phyloP scores from a whole-genome alignment of 1,284 basidiomycete species.

The Afroboletus lepidellus region DNA sequence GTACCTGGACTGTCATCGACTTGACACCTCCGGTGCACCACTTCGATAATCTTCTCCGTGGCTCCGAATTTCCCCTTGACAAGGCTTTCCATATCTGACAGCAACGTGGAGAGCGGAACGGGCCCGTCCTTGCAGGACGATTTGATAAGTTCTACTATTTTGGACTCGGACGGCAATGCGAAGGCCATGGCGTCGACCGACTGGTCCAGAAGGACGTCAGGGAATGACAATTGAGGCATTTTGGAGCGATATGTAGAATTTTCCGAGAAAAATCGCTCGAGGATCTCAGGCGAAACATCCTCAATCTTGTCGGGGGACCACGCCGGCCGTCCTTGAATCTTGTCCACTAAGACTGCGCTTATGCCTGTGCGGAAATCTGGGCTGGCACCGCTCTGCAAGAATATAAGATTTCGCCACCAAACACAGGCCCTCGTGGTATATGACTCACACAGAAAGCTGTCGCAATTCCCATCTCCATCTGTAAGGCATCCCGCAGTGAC shows the following conservation, averaged over 20 bases:
- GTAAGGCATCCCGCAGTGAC: constrained; percentile 64
- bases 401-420: constrained; percentile 15
- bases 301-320: constrained; percentile 67
- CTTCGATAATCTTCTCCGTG: constrained; percentile 71
- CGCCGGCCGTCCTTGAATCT: constrained; percentile 46
- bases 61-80: constrained; percentile 66
- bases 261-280: constrained; percentile 58
- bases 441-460: constrained; percentile 75
- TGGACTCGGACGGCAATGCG: constrained; percentile 66
- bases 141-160: constrained; percentile 60
- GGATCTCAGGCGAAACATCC: constrained; percentile 57
- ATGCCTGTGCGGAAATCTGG: constrained; percentile 85
- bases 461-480: constrained; percentile 82
- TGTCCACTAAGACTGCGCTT: constrained; percentile 70
- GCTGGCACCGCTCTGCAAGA: constrained; percentile 63
- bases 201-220: constrained; percentile 34
- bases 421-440: constrained; percentile 12
- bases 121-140: constrained; percentile 55
- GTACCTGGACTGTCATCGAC: constrained; percentile 55
- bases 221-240: constrained; percentile 50
- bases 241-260: constrained; percentile 46
- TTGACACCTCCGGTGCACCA: constrained; percentile 61
- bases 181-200: constrained; percentile 49
- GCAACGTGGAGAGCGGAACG: constrained; percentile 57
- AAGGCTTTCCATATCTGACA: constrained; percentile 52